phyloP scores from a whole-genome alignment of 225 moss, liverwort and hornwort genomes.

The Asterella californica region DNA sequence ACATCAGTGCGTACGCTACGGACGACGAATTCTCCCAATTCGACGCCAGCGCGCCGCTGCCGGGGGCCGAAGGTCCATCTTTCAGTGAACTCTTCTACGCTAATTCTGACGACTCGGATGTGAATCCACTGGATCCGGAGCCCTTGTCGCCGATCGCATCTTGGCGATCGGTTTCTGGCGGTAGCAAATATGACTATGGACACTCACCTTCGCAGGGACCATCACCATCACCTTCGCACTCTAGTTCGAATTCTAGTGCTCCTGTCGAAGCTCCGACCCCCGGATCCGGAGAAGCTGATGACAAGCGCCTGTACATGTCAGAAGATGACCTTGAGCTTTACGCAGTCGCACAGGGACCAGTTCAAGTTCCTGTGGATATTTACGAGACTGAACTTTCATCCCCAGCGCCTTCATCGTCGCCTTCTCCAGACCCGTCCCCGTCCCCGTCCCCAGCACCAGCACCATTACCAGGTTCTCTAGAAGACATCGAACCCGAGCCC shows the following conservation, averaged over 20 bases:
- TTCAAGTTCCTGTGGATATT: neutral
- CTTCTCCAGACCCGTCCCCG: neutral
- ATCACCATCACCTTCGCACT: too few relatives aligned
- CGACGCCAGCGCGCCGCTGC: neutral
- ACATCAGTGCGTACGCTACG: neutral
- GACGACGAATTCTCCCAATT: neutral
- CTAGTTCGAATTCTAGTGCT: neutral
- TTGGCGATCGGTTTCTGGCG: neutral
- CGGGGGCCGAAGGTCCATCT: neutral
- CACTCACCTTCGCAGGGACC: neutral
- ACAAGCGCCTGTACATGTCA: neutral
- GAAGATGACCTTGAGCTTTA: neutral
- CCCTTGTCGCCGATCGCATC: neutral
- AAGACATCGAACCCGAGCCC: neutral
- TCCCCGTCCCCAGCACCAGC: neutral
- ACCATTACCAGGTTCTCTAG: neutral
- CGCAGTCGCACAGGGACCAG: neutral
- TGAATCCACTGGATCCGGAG: neutral
- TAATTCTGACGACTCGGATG: neutral
- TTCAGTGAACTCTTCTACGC: neutral
- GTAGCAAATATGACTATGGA: neutral
- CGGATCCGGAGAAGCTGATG: neutral
- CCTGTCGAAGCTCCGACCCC: neutral
- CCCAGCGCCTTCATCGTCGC: neutral
- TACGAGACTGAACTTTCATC: neutral